Conservation (phyloP, 495 filamentous ascomycete species). For the Annulohypoxylon moriforme region DNA sequence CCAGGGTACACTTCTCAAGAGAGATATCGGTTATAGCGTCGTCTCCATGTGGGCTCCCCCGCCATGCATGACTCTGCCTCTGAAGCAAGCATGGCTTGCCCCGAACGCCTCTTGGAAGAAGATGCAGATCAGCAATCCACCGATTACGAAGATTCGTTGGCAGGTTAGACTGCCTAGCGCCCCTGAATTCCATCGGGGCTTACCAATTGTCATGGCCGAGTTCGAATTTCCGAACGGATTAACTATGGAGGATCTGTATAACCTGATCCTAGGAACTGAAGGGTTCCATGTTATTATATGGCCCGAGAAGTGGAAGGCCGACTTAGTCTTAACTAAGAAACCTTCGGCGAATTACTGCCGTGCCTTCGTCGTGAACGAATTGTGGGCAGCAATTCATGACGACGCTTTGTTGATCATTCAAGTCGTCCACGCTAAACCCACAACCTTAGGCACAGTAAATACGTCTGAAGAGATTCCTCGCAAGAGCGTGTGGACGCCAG, state of each 20-base stretch:
- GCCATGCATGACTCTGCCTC: background rate
- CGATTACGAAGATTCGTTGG: slow-evolving; percentile 14
- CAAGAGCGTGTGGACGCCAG: background rate
- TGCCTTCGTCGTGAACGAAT: too few species aligned
- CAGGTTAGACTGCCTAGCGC: background rate
- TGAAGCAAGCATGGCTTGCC: background rate
- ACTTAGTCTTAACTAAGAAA: background rate
- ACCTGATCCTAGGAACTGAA: slow-evolving; percentile 10
- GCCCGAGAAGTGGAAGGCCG: background rate
- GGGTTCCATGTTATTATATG: background rate
- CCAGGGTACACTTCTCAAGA: background rate
- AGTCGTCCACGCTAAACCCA: too few species aligned
- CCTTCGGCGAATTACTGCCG: too few species aligned
- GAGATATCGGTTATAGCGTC: background rate
- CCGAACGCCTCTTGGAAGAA: slow-evolving; percentile 10
- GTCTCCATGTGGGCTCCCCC: background rate
- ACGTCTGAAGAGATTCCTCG: background rate
- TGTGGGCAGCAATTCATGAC: background rate
- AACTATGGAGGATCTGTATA: background rate
- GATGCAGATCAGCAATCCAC: slow-evolving; percentile 14
- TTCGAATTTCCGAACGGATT: slow-evolving; percentile 20
- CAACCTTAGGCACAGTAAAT: too few species aligned
- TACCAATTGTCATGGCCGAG: background rate
- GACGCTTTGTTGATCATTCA: background rate
- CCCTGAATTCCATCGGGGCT: background rate